A percentile compares a stretch with the other conserved stretches of the same genome.
Evolutionary conservation across 345 rosid genomes (phyloP).

Genomic region (Linum usitatissimum): DNA sequence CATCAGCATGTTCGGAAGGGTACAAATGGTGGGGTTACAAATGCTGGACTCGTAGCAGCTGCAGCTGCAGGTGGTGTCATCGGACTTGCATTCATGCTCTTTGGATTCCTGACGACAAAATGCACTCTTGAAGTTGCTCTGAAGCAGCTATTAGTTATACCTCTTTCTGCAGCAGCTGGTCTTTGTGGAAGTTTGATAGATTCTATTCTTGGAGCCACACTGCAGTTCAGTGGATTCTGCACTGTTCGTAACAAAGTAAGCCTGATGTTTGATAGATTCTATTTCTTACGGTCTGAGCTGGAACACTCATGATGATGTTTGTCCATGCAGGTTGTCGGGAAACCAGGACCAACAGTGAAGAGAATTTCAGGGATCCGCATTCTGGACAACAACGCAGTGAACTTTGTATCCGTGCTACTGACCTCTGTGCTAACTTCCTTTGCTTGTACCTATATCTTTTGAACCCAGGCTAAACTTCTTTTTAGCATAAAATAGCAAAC

Average conservation of each 20-base stretch:
- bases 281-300: background rate
- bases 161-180: slow-evolving; percentile 69
- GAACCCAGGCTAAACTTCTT: slow-evolving; percentile 11
- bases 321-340: slow-evolving; percentile 70
- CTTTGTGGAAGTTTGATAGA: slow-evolving; percentile 73
- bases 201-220: slow-evolving; percentile 83
- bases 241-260: slow-evolving; percentile 79
- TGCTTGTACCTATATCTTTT: slow-evolving; percentile 52
- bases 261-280: background rate
- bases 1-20: slow-evolving; percentile 81
- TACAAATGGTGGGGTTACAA: slow-evolving; percentile 89
- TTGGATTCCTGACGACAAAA: slow-evolving; percentile 54
- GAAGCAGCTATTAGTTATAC: slow-evolving; percentile 67
- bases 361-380: slow-evolving; percentile 68
- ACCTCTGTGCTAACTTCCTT: slow-evolving; percentile 60
- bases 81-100: slow-evolving; percentile 58
- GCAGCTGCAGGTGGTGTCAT: slow-evolving; percentile 61
- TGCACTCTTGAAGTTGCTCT: slow-evolving; percentile 42
- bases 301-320: background rate
- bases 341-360: slow-evolving; percentile 87
- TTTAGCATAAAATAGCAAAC: too few species aligned
- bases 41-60: slow-evolving; percentile 74
- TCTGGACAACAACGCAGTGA: slow-evolving; percentile 90
- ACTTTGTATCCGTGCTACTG: slow-evolving; percentile 57
- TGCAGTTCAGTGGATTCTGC: slow-evolving; percentile 94